Percentiles rank a stretch among this genome's conserved stretches.
phyloP scores from a whole-genome alignment of 2,329 filamentous ascomycete species.

The Penicillium sp. region DNA sequence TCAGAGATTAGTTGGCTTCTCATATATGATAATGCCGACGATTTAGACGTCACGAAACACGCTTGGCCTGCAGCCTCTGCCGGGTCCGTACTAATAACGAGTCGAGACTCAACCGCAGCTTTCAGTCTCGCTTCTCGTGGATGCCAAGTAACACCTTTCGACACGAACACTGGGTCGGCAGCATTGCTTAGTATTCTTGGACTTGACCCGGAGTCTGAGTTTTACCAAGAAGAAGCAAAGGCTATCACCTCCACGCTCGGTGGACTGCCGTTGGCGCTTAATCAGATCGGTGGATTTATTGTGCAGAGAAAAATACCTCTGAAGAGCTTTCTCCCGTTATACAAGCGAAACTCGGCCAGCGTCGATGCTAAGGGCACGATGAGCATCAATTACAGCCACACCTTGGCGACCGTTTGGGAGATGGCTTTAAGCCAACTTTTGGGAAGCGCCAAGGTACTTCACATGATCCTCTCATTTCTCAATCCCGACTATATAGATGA shows the following conservation, averaged over 20 bases:
- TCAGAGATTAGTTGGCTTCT: no score
- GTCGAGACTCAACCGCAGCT: no score
- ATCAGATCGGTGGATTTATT: slow-evolving; percentile 9
- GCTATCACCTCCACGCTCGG: background rate
- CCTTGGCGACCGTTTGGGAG: slow-evolving; percentile 7
- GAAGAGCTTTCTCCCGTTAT: slow-evolving; percentile 1
- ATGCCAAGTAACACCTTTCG: no score
- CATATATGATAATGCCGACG: no score
- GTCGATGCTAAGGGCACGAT: slow-evolving; percentile 6
- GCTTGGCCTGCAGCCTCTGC: no score
- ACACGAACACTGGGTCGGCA: no score
- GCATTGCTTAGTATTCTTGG: no score
- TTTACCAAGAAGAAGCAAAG: no score
- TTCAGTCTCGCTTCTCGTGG: no score
- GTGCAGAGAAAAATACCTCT: slow-evolving; percentile 2
- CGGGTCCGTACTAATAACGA: no score
- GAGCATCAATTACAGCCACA: slow-evolving; percentile 3
- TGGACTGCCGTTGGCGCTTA: slow-evolving; percentile 6
- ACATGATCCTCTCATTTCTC: slow-evolving; percentile 8
- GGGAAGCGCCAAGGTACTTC: slow-evolving; percentile 6
- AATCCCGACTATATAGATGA: slow-evolving; percentile 5
- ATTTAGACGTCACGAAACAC: no score
- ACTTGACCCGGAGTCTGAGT: no score
- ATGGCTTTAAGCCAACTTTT: slow-evolving; percentile 7
- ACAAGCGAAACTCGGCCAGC: slow-evolving; percentile 1